phyloP scores from a whole-genome alignment of 495 filamentous ascomycete genomes.

The Tetracladium setigerum region DNA sequence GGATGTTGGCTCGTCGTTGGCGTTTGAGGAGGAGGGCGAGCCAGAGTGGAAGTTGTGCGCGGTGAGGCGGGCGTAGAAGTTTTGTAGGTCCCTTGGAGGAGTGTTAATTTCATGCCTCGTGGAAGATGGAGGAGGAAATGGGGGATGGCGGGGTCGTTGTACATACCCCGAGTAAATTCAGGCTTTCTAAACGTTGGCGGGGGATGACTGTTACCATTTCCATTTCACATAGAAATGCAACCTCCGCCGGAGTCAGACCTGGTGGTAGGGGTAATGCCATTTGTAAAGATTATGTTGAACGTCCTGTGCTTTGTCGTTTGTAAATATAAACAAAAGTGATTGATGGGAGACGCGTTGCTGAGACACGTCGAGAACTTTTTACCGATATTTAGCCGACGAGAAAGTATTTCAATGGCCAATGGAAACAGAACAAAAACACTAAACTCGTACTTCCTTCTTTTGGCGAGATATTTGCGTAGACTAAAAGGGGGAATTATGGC shows the following conservation, averaged over 20 bases:
- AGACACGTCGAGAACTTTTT: no score
- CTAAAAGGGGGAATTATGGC: no score
- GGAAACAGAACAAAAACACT: no score
- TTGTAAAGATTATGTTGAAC: neutral
- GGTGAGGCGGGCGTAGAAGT: conserved; percentile 70
- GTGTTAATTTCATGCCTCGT: neutral
- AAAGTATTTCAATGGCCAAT: no score
- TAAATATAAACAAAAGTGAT: no score
- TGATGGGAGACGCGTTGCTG: no score
- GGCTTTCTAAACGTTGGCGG: conserved; percentile 78
- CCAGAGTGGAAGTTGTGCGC: conserved; percentile 82
- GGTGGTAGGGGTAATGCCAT: conserved; percentile 83
- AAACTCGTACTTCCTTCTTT: no score
- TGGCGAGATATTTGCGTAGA: no score
- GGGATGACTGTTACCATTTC: conserved; percentile 88
- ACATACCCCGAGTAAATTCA: conserved; percentile 77
- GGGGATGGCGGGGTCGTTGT: conserved; percentile 18
- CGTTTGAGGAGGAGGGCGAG: conserved; percentile 95
- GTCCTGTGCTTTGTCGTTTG: neutral
- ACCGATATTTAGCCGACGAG: no score
- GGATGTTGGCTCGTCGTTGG: conserved; percentile 88
- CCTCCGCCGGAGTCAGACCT: conserved; percentile 80
- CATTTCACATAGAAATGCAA: conserved; percentile 96
- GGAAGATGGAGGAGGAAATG: conserved; percentile 6
- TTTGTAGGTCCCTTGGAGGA: conserved; percentile 63